A percentile compares a stretch with the other conserved stretches of the same genome.
Evolutionary conservation across 2,329 filamentous ascomycete species (phyloP).

Genomic region (Xylaria sp.): DNA sequence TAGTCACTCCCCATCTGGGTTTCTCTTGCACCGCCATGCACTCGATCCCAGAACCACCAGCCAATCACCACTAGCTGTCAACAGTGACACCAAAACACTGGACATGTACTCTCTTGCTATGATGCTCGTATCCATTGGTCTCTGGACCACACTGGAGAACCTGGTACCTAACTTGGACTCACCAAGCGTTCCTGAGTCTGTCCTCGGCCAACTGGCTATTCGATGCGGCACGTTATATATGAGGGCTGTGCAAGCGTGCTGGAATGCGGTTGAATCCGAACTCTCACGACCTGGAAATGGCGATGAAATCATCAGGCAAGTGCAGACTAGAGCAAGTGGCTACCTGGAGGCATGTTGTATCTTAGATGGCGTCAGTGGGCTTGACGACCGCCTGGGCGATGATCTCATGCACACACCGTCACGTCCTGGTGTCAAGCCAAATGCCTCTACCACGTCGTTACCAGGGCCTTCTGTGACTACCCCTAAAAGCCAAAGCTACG

Average conservation of each 20-base stretch:
- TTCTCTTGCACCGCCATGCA: slow-evolving; percentile 71
- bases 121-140: slow-evolving; percentile 76
- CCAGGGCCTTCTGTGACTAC: slow-evolving; percentile 36
- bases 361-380: slow-evolving; percentile 66
- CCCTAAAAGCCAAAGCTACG: slow-evolving; percentile 14
- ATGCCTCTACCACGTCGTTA: slow-evolving; percentile 21
- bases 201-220: slow-evolving; percentile 70
- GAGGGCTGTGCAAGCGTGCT: slow-evolving; percentile 77
- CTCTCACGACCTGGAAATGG: slow-evolving; percentile 57
- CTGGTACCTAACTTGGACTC: slow-evolving; percentile 58
- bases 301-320: slow-evolving; percentile 62
- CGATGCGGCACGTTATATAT: slow-evolving; percentile 79
- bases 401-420: slow-evolving; percentile 49
- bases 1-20: slow-evolving; percentile 44
- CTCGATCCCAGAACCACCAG: slow-evolving; percentile 65
- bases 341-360: slow-evolving; percentile 71
- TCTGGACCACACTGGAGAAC: slow-evolving; percentile 75
- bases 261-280: slow-evolving; percentile 74
- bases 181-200: slow-evolving; percentile 67
- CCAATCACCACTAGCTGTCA: slow-evolving; percentile 59
- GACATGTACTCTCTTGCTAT: slow-evolving; percentile 80
- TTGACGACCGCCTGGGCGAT: slow-evolving; percentile 63
- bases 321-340: slow-evolving; percentile 65
- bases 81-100: slow-evolving; percentile 65
- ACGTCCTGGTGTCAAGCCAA: slow-evolving; percentile 18